Conservation (phyloP, 2,329 filamentous ascomycete species). For the Ceratocystiopsis sp. region DNA sequence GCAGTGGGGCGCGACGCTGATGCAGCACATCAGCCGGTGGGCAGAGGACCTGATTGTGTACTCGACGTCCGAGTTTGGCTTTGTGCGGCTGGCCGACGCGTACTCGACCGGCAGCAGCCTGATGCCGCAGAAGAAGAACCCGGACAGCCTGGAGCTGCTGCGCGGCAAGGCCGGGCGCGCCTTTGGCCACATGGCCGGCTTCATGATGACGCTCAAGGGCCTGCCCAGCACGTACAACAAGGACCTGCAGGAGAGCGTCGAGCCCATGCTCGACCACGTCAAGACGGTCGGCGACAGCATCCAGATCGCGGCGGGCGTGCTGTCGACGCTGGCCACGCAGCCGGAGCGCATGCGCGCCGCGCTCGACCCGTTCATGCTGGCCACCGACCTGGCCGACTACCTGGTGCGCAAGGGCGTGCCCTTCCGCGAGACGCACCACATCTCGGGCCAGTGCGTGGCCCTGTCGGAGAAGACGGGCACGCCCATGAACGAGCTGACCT, state of each 20-base stretch:
- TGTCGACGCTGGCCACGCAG: conserved; percentile 52
- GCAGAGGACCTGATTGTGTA: conserved; percentile 79
- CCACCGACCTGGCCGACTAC: conserved; percentile 53
- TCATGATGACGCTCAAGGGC: conserved; percentile 57
- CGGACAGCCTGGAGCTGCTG: conserved; percentile 51
- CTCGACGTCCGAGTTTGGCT: conserved; percentile 57
- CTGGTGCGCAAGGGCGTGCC: conserved; percentile 55
- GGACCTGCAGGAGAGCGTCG: conserved; percentile 74
- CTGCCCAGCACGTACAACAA: conserved; percentile 80
- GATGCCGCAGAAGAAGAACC: conserved; percentile 78
- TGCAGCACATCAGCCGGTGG: conserved; percentile 66
- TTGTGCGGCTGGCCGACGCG: conserved; percentile 59
- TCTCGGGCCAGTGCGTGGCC: conserved; percentile 59
- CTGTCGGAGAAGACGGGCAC: conserved; percentile 47
- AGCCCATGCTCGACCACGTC: conserved; percentile 72
- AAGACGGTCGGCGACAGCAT: conserved; percentile 70
- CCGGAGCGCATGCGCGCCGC: conserved; percentile 65
- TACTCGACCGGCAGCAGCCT: conserved; percentile 62
- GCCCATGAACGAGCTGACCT: conserved; percentile 54
- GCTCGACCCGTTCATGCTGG: conserved; percentile 70
- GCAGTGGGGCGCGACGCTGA: conserved; percentile 63
- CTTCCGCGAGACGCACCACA: conserved; percentile 72
- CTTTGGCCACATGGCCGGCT: conserved; percentile 66
- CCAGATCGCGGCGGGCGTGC: conserved; percentile 65
- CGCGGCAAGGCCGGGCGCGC: conserved; percentile 61